phyloP scores from a whole-genome alignment of 2,329 filamentous ascomycete species.

The Diaporthe destruens region DNA sequence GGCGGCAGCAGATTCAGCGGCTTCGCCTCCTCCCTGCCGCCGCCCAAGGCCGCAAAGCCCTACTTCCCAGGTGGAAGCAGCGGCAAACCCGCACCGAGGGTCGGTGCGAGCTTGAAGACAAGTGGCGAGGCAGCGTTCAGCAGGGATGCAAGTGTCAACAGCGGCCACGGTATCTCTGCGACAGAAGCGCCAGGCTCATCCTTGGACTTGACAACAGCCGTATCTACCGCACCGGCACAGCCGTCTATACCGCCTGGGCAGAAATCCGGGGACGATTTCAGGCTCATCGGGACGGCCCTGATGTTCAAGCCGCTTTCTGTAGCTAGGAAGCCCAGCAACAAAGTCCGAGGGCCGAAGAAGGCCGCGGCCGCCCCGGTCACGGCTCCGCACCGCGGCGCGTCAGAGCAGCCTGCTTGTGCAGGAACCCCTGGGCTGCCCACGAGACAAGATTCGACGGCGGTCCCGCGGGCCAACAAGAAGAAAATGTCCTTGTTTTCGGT shows the following conservation, averaged over 20 bases:
- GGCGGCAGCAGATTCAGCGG: slow-evolving; percentile 76
- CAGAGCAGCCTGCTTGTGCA: slow-evolving; percentile 12
- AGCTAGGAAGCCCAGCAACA: slow-evolving; percentile 78
- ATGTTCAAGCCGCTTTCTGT: slow-evolving; percentile 94
- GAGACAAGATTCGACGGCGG: slow-evolving; percentile 40
- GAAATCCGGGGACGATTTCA: slow-evolving; percentile 73
- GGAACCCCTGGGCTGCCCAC: slow-evolving; percentile 22
- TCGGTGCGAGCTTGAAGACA: slow-evolving; percentile 82
- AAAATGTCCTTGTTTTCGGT: slow-evolving; percentile 80
- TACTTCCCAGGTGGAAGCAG: slow-evolving; percentile 47
- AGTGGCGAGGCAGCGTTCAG: slow-evolving; percentile 86
- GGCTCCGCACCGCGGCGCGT: slow-evolving; percentile 32
- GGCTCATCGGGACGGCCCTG: slow-evolving; percentile 81
- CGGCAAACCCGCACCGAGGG: slow-evolving; percentile 55
- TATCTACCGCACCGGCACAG: slow-evolving; percentile 45
- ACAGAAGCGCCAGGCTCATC: slow-evolving; percentile 41
- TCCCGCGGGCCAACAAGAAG: slow-evolving; percentile 58
- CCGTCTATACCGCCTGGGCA: slow-evolving; percentile 68
- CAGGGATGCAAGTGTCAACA: slow-evolving; percentile 56
- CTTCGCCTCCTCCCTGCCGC: slow-evolving; percentile 88
- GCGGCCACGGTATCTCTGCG: slow-evolving; percentile 44
- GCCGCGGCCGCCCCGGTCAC: slow-evolving; percentile 40
- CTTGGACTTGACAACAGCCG: slow-evolving; percentile 47
- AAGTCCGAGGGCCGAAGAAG: slow-evolving; percentile 54
- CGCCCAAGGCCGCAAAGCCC: slow-evolving; percentile 75